Base-by-base conservation (phyloP, 2,329 filamentous ascomycete genomes). In the Didymella pinodella region DNA sequence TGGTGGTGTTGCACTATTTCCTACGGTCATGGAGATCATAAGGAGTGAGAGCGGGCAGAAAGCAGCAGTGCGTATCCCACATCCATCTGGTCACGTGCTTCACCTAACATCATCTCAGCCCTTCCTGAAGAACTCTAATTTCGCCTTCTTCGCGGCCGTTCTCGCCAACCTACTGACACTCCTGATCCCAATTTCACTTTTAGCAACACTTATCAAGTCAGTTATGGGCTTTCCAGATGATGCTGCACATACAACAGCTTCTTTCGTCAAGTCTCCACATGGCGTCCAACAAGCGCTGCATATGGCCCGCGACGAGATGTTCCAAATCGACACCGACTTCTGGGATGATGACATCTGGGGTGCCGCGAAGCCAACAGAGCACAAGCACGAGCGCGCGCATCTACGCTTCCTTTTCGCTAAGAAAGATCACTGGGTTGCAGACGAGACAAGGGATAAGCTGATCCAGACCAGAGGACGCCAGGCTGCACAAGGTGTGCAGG, bases 341-440 rank as follows among this genome's bases (percentile, higher is more conserved):
- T 88, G 86, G 84, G 80, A 80, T 20, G 81, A 83, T 54, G 84
- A 86, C 57, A 76, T 88, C 40, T 89, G 86, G 86, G 86, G 85
- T 1, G 78, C 80, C 20, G 74, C 77, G 0, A 62, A 71, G 45
- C 57, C 64, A 32, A 57, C 67, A 7, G 36, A 59, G 31, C 65
- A 73, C 40, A 64, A 68, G 16, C 68, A 77, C 45, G 69, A 78
- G 7, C 71, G 79, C 2, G 76, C 81, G 3, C 81, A 80, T 49
- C 61, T 88, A 41, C 81, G 82, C 50, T 86, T 89, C 67, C 83
- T 86, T 64, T 89, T 87, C 71, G 86, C 84, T 0, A 76, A 82
- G 34, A 76, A 83, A 47, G 86, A 89, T 67, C 85, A 87, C 66
- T 88, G 86, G 86, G 84, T 88, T 26, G 85, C 85, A 1, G 80